Percentiles rank a stretch among this genome's conserved stretches.
These are phyloP conservation scores for Xylogone sp. DNA, from an alignment of 2,329 filamentous ascomycete species.

Conservation along the genomic window DNA sequence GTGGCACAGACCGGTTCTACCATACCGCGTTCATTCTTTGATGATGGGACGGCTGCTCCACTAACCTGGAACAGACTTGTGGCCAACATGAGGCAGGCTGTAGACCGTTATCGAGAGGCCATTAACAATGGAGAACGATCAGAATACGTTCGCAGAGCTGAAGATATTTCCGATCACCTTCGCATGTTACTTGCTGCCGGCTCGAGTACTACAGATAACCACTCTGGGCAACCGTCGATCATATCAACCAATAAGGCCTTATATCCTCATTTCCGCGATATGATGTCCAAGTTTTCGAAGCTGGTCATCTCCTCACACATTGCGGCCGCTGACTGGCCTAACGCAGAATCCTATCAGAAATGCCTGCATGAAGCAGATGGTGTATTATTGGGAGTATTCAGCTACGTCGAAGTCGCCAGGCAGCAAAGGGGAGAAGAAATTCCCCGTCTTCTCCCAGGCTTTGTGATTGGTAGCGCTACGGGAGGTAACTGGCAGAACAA, in stretches of 20 bases:
- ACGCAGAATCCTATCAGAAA: constrained; percentile 89
- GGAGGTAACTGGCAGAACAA: constrained; percentile 88
- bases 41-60: constrained; percentile 75
- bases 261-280: constrained; percentile 95
- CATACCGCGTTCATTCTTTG: constrained; percentile 81
- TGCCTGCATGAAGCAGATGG: constrained; percentile 97
- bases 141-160: constrained; percentile 90
- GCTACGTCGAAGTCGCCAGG: constrained; percentile 91
- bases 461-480: constrained; percentile 77
- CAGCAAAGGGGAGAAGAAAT: constrained; percentile 93
- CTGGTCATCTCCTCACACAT: constrained; percentile 97
- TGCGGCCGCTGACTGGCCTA: constrained; percentile 92
- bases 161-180: constrained; percentile 96
- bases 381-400: constrained; percentile 88
- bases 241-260: constrained; percentile 97
- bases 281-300: constrained; percentile 99
- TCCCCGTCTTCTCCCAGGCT: constrained; percentile 87
- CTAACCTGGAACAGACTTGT: constrained; percentile 88
- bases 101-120: constrained; percentile 88
- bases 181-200: constrained; percentile 90
- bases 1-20: constrained; percentile 37
- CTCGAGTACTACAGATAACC: constrained; percentile 96
- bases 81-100: constrained; percentile 86
- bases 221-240: constrained; percentile 98
- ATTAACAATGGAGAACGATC: constrained; percentile 78